Conservation (phyloP, 2,329 filamentous ascomycete genomes). For the Epichloe uncinata region DNA sequence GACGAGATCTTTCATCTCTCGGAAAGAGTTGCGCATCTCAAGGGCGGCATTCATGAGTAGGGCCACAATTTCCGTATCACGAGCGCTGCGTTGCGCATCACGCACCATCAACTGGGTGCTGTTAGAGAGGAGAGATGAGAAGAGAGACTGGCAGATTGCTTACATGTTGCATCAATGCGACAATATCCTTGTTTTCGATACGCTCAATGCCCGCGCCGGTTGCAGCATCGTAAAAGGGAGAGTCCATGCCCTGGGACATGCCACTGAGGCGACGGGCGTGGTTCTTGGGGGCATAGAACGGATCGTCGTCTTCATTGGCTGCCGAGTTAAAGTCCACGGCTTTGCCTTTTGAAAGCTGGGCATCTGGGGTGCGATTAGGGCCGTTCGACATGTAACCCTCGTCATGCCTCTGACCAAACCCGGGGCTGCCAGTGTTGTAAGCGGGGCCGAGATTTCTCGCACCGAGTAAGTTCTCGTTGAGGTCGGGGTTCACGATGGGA, state of each 20-base stretch:
- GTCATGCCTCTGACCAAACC: constrained; percentile 51
- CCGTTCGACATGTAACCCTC: constrained; percentile 85
- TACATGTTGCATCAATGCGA: constrained; percentile 92
- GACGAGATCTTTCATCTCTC: constrained; percentile 87
- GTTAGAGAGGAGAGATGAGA: constrained; percentile 12
- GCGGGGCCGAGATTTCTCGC: constrained; percentile 26
- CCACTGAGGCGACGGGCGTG: constrained; percentile 64
- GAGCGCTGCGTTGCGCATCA: constrained; percentile 88
- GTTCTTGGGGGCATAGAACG: constrained; percentile 46
- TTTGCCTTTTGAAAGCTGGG: constrained; percentile 39
- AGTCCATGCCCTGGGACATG: constrained; percentile 82
- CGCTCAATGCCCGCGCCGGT: constrained; percentile 79
- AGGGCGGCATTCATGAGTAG: constrained; percentile 86
- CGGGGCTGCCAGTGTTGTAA: constrained; percentile 42
- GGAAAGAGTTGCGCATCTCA: constrained; percentile 94
- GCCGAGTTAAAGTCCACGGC: constrained; percentile 39
- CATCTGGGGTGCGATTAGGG: constrained; percentile 40
- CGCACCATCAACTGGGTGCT: constrained; percentile 65
- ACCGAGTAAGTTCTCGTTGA: constrained; percentile 36
- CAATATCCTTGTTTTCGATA: constrained; percentile 92
- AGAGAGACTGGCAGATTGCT: constrained; percentile 19
- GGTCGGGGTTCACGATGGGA: constrained; percentile 42
- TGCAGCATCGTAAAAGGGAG: constrained; percentile 74
- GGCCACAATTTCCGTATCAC: constrained; percentile 92
- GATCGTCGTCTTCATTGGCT: constrained; percentile 39